Evolutionary conservation across 768 basidiomycete species (phyloP).

Genomic region (Suillus subluteus): DNA sequence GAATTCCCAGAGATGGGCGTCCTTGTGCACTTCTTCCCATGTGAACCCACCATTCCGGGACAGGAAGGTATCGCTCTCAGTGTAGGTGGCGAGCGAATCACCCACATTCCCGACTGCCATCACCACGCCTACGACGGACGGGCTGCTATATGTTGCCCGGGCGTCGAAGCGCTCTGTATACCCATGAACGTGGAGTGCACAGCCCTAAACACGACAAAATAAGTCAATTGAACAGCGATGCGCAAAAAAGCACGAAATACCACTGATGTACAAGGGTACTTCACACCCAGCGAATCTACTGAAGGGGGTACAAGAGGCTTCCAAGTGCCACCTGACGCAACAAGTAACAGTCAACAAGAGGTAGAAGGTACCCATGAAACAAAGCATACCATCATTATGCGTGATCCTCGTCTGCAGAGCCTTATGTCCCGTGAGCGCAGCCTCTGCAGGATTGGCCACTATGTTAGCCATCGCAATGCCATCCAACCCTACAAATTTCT

Average conservation of each 20-base stretch:
- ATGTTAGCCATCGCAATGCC: conserved; percentile 95
- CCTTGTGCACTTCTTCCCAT: conserved; percentile 99
- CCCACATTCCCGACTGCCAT: conserved; percentile 98
- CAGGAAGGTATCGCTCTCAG: conserved; percentile 92
- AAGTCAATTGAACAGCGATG: conserved; percentile 2
- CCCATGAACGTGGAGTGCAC: conserved; percentile 90
- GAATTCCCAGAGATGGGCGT: conserved; percentile 97
- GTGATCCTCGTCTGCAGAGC: conserved; percentile 85
- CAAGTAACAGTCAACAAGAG: conserved; percentile 8
- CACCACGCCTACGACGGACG: conserved; percentile 88
- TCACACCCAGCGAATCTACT: conserved; percentile 71
- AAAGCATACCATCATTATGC: conserved; percentile 86
- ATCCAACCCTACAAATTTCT: conserved; percentile 95
- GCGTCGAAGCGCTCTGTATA: conserved; percentile 93
- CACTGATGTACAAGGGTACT: conserved; percentile 70
- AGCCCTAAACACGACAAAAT: conserved; percentile 53
- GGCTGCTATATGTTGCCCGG: conserved; percentile 91
- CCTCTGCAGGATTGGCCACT: conserved; percentile 81
- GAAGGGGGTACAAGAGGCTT: conserved; percentile 76
- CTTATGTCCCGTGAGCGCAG: conserved; percentile 71
- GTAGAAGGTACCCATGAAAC: background rate
- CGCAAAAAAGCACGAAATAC: conserved; percentile 42
- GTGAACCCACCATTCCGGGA: conserved; percentile 96
- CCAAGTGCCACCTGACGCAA: conserved; percentile 77
- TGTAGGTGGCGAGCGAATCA: conserved; percentile 76